Evolutionary conservation across 768 basidiomycete genomes (phyloP), one percentile per base, ranked within the genome.

Genomic region (Galerina marginata): DNA sequence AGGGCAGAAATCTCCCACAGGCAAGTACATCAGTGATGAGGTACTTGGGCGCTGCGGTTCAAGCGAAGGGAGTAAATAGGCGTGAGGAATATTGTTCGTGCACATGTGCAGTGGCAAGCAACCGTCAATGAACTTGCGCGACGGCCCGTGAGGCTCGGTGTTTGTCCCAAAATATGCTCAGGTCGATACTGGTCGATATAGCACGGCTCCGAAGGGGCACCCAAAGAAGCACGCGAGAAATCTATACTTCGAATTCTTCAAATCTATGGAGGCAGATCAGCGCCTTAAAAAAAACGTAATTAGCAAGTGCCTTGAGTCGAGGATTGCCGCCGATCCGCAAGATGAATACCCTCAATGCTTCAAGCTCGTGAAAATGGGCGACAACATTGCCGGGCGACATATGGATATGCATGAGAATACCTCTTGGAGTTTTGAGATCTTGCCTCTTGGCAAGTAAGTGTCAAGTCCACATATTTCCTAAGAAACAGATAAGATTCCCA

Each of bases 131-230:
- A 42, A 47, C 29, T 33, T 33, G 39, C 40, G 29, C 53, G 49
- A 39, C 56, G 46, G 42, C 52, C 63, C 60, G 63, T 60, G 63
- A 60, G 54, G 54, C 54, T 64, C 58, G 56, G 62, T 25, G 37
- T 43, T 47, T 54, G 23, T 46, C 54, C 58, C 49, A 63, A 59
- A 63, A 63, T 63, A 63, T 26, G 40, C 16, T 5, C 37, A 26
- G 15, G 11, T 39, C 56, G 29, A 33, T 33, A 33, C 37, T 15
- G 15, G 11, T 39, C 56, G 29, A 33, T 33, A 33, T 33, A 33
- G 29, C 29, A 33, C 29, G 29, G 29, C 29, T 33, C 29, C 29
- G 29, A 33, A 33, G 29, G 20, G 53, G 53, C 5, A 42, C 53
- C 53, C 39, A 44, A 54, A 33, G 29, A 33, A 57, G 45, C 56